Evolutionary conservation across 2,329 filamentous ascomycete species (phyloP).

Genomic region (Fusarium fujikuroi): DNA sequence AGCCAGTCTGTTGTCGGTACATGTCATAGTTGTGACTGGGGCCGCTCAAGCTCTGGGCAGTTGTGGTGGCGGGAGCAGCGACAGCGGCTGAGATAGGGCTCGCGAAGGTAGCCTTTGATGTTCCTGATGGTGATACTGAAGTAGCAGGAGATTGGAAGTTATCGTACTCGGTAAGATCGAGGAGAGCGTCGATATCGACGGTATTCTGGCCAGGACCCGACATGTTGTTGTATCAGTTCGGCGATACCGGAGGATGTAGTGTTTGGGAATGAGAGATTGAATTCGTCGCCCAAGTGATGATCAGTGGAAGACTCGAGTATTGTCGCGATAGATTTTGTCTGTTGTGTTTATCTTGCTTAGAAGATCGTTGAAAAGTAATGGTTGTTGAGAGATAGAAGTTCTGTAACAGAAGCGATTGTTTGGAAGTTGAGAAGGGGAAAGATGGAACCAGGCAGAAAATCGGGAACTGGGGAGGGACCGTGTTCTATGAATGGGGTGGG

Average conservation of each 20-base stretch:
- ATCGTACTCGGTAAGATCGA: constrained; percentile 73
- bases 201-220: constrained; percentile 57
- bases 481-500: constrained; percentile 50
- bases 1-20: constrained; percentile 94
- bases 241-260: constrained; percentile 23
- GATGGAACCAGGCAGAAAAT: constrained; percentile 41
- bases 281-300: constrained; percentile 9
- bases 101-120: constrained; percentile 65
- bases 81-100: constrained; percentile 63
- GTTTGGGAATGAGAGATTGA: not conserved
- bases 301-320: not conserved
- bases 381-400: constrained; percentile 28
- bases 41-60: constrained; percentile 73
- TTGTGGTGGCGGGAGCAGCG: constrained; percentile 64
- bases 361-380: constrained; percentile 7
- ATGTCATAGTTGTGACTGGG: constrained; percentile 96
- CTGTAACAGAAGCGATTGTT: constrained; percentile 31
- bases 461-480: constrained; percentile 43
- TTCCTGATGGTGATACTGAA: constrained; percentile 64
- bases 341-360: not conserved
- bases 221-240: constrained; percentile 46
- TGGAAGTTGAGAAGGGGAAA: constrained; percentile 39
- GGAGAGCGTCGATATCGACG: constrained; percentile 66
- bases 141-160: constrained; percentile 66
- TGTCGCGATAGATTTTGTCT: not conserved